Evolutionary conservation across 306 rosid genomes (phyloP).

Genomic region (Malus sylvestris): DNA sequence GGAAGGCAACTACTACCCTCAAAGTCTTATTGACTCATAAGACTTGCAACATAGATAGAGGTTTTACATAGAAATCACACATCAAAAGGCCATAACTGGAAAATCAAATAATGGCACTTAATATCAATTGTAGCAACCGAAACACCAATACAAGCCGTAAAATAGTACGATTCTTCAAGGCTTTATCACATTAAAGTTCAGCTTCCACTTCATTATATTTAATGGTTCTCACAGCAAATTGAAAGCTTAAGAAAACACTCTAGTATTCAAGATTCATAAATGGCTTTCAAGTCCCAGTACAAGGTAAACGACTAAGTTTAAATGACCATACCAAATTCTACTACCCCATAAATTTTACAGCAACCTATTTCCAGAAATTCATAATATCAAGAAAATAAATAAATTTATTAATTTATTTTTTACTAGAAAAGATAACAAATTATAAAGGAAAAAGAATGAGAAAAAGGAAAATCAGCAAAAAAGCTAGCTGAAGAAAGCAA

Average conservation of each 20-base stretch:
- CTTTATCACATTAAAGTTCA: not conserved
- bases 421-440: not conserved
- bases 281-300: not conserved
- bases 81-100: not conserved
- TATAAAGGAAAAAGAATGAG: not conserved
- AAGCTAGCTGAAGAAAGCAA: not conserved
- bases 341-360: not conserved
- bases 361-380: slow-evolving; percentile 9
- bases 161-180: not conserved
- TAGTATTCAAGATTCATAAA: slow-evolving; percentile 1
- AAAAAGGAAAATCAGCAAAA: not conserved
- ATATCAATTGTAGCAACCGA: not conserved
- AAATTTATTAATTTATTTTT: not conserved
- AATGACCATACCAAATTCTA: not conserved
- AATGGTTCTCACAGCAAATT: not conserved
- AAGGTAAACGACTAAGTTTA: not conserved
- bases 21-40: slow-evolving; percentile 3
- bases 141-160: not conserved
- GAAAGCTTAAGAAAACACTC: not conserved
- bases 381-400: slow-evolving; percentile 3
- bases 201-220: not conserved
- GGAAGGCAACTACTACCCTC: slow-evolving; percentile 10
- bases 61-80: not conserved
- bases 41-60: not conserved
- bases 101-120: not conserved